A percentile compares a stretch with the other conserved stretches of the same genome.
Conservation (phyloP, 2,329 filamentous ascomycete genomes). For the Penicillium sclerotiorum region DNA sequence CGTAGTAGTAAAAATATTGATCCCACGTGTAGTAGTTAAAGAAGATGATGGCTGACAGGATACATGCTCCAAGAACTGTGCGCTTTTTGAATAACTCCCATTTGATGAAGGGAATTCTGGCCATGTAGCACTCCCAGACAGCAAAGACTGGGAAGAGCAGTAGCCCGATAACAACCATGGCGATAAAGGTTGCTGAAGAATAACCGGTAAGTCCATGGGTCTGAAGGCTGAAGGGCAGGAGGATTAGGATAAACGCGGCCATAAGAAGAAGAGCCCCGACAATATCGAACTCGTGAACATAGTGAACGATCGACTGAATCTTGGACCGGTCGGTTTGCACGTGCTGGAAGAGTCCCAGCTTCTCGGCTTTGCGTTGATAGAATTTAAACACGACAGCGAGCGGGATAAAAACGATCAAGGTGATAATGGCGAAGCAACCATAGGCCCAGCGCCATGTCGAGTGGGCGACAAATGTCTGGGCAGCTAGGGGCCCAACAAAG, state of each 20-base stretch:
- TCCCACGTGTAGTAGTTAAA: constrained; percentile 58
- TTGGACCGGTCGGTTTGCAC: constrained; percentile 50
- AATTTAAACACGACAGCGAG: constrained; percentile 57
- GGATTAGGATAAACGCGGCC: constrained; percentile 63
- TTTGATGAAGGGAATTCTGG: constrained; percentile 57
- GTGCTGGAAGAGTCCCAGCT: constrained; percentile 54
- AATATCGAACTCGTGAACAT: constrained; percentile 63
- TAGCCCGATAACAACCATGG: constrained; percentile 57
- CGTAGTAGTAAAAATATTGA: constrained; percentile 56
- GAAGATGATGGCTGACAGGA: constrained; percentile 52
- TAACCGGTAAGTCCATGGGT: constrained; percentile 36
- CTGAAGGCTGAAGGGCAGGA: constrained; percentile 62
- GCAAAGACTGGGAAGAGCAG: constrained; percentile 57
- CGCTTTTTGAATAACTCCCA: constrained; percentile 53
- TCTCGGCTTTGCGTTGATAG: constrained; percentile 61
- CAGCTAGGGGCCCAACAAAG: constrained; percentile 57
- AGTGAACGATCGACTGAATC: constrained; percentile 54
- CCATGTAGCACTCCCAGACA: constrained; percentile 57
- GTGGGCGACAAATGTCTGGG: constrained; percentile 51
- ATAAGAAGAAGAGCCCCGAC: constrained; percentile 51
- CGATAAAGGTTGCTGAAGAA: constrained; percentile 51
- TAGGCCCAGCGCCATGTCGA: constrained; percentile 66
- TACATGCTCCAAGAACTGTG: constrained; percentile 56
- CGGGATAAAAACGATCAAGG: constrained; percentile 58
- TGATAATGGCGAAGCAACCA: constrained; percentile 63